Evolutionary conservation across 345 rosid genomes (phyloP), one percentile per base, ranked within the genome.

Genomic region (Brassica napus): DNA sequence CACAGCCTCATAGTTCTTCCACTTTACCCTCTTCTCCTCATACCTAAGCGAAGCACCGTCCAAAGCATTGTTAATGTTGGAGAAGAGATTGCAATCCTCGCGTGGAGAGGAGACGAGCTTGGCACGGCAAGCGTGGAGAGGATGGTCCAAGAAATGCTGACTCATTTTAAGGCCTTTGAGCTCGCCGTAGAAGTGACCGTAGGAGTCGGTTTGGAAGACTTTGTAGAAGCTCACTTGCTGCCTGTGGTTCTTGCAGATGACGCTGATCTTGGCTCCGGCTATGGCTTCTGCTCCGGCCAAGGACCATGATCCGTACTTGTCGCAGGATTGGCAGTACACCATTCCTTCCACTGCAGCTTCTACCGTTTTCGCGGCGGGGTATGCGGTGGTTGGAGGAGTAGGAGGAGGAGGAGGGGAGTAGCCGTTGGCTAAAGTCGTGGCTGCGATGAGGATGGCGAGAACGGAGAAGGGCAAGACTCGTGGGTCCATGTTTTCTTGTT

Each of bases 271-370:
- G 12, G 97, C 97, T 1, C 88, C 88, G 32, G 84, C 83, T 69
- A 94, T 85, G 2, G 97, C 90, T 63, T 88, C 66, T 15, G 97
- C 97, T n/a, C 80, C 87, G 1, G 81, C 79, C 77, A 89, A 84
- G 4, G 92, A 90, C 97, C 98, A 88, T 14, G 93, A 82, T 8
- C 97, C 94, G 52, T 9, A 82, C 21, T 85, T 65, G 23, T 87
- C 81, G 69, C 97, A 92, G 79, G 89, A 77, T 78, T 94, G 98
- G 81, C 97, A 92, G 64, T 92, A 94, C 30, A 94, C 97, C 81
- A 86, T 85, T 59, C 97, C 98, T 84, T 92, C 97, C 6, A 94
- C 88, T 21, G 83, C 88, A 3, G 89, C 91, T 21, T 85, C 89
- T 26, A 76, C 74, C 52, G 80, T 71, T 82, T 78, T 87, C 57